Percentiles rank a stretch among this genome's conserved stretches.
phyloP scores from a whole-genome alignment of 1,284 basidiomycete species.

The Tranzscheliella williamsii region DNA sequence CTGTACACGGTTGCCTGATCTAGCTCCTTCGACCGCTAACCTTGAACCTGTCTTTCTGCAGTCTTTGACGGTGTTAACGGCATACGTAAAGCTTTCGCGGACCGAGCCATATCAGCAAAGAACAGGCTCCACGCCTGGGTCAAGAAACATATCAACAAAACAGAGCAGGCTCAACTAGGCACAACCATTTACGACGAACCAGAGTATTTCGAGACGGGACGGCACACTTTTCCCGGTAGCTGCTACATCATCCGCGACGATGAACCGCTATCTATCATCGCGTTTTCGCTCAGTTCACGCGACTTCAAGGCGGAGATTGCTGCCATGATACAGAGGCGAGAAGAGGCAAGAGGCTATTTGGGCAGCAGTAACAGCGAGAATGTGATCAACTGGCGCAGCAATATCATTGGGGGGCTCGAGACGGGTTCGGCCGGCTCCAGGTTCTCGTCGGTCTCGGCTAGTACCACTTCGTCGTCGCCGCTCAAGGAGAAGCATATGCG shows the following conservation, averaged over 20 bases:
- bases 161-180: slow-evolving; percentile 33
- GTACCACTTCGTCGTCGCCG: slow-evolving; percentile 11
- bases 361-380: slow-evolving; percentile 10
- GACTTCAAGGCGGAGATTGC: slow-evolving; percentile 44
- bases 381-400: slow-evolving; percentile 41
- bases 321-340: slow-evolving; percentile 9
- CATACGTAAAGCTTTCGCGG: slow-evolving; percentile 43
- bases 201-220: slow-evolving; percentile 28
- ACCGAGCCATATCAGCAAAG: slow-evolving; percentile 47
- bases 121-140: slow-evolving; percentile 45
- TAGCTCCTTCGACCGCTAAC: no score
- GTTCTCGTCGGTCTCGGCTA: slow-evolving; percentile 21
- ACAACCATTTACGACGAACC: slow-evolving; percentile 36
- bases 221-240: slow-evolving; percentile 46
- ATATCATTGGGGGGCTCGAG: slow-evolving; percentile 22
- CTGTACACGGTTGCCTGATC: neutral
- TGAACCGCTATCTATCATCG: slow-evolving; percentile 54
- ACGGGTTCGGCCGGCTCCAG: slow-evolving; percentile 11
- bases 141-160: slow-evolving; percentile 45
- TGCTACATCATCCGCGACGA: slow-evolving; percentile 45
- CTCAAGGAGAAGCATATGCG: slow-evolving; percentile 24
- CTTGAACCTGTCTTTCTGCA: no score
- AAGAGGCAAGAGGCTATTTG: slow-evolving; percentile 23
- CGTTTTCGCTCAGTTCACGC: slow-evolving; percentile 50
- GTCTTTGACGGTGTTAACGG: slow-evolving; percentile 43